Evolutionary conservation across 1,284 basidiomycete species (phyloP).

Genomic region (Ceratobasidium theobromae): DNA sequence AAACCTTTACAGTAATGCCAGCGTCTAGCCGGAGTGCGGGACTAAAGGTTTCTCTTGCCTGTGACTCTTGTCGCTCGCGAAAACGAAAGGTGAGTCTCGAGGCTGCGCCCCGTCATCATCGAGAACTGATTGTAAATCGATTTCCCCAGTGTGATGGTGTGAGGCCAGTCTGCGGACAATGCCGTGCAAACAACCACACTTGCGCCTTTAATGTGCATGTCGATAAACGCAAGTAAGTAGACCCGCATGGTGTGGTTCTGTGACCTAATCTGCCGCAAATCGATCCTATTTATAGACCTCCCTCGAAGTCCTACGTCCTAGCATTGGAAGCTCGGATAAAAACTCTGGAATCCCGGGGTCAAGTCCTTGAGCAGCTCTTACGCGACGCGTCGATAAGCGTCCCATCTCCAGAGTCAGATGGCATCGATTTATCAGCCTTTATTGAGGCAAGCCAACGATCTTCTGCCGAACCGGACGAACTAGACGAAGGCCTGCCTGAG

Average conservation of each 20-base stretch:
- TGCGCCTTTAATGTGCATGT: conserved; percentile 25
- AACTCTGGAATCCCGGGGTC: conserved; percentile 12
- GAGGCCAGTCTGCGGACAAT: conserved; percentile 10
- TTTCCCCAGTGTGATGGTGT: conserved; percentile 13
- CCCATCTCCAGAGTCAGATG: conserved; percentile 17
- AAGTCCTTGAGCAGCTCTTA: conserved; percentile 14
- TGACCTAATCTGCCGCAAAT: background rate
- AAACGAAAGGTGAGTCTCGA: conserved; percentile 15
- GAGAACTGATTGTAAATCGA: background rate
- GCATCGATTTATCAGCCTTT: conserved; percentile 18
- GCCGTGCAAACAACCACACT: conserved; percentile 4
- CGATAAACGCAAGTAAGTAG: conserved; percentile 15
- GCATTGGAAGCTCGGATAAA: conserved; percentile 20
- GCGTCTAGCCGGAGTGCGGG: conserved; percentile 19
- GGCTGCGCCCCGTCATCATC: background rate
- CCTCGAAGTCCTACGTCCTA: conserved; percentile 14
- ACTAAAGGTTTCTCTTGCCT: conserved; percentile 21
- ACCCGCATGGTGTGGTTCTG: background rate
- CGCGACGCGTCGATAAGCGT: conserved; percentile 7
- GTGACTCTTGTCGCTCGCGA: conserved; percentile 13
- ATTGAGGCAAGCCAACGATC: conserved; percentile 18
- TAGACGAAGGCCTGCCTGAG: conserved; percentile 12
- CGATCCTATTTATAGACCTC: conserved; percentile 24
- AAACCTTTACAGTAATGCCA: conserved; percentile 3
- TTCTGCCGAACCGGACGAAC: conserved; percentile 13